phyloP scores from a whole-genome alignment of 441 rosid genomes.

The Pelargonium myrrhifolium region DNA sequence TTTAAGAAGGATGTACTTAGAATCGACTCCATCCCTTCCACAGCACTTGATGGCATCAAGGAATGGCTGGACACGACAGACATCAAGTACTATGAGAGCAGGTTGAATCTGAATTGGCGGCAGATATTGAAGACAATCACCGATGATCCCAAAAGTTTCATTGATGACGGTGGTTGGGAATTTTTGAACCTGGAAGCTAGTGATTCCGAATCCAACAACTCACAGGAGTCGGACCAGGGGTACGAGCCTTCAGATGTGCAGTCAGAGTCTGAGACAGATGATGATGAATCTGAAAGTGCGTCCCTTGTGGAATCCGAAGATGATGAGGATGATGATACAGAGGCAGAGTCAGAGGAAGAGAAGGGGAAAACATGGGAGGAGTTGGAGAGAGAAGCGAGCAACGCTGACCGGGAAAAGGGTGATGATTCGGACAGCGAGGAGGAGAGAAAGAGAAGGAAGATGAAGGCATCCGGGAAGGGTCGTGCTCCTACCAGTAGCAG shows the following conservation, averaged over 20 bases:
- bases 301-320: slow-evolving; percentile 31
- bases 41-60: slow-evolving; percentile 34
- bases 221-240: slow-evolving; percentile 32
- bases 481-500: slow-evolving; percentile 30
- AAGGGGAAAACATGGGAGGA: slow-evolving; percentile 23
- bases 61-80: slow-evolving; percentile 36
- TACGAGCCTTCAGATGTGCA: slow-evolving; percentile 32
- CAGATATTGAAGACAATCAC: slow-evolving; percentile 32
- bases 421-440: slow-evolving; percentile 27
- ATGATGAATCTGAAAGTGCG: slow-evolving; percentile 23
- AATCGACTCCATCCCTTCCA: slow-evolving; percentile 32
- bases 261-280: slow-evolving; percentile 23
- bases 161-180: slow-evolving; percentile 34
- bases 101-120: slow-evolving; percentile 32
- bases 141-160: slow-evolving; percentile 30
- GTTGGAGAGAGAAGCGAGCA: slow-evolving; percentile 22
- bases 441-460: slow-evolving; percentile 30
- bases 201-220: slow-evolving; percentile 30
- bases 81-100: slow-evolving; percentile 32
- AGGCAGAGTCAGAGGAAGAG: slow-evolving; percentile 33
- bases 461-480: slow-evolving; percentile 27
- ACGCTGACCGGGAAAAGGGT: slow-evolving; percentile 22
- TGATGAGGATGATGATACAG: slow-evolving; percentile 31
- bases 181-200: slow-evolving; percentile 29
- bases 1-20: slow-evolving; percentile 31